These are phyloP conservation scores for Fusarium xylarioides DNA, from an alignment of 2,329 filamentous ascomycete genomes.

Conservation along the genomic window DNA sequence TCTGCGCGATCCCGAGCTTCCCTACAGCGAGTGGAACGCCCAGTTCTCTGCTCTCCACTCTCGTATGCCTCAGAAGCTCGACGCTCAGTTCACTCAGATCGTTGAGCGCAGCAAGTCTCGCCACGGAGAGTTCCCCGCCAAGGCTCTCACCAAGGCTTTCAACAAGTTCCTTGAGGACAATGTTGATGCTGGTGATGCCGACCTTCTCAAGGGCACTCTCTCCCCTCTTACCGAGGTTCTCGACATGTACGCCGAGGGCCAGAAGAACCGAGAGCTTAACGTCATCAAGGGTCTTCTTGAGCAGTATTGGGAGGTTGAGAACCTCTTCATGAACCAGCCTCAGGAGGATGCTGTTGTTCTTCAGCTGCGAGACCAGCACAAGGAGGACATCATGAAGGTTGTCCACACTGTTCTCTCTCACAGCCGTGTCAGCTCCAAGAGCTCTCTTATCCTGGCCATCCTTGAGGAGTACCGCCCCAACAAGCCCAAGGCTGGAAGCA, in stretches of 20 bases:
- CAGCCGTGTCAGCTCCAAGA: constrained; percentile 92
- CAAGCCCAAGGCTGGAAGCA: constrained; percentile 87
- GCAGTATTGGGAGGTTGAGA: constrained; percentile 84
- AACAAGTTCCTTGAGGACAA: constrained; percentile 90
- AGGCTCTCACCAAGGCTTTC: constrained; percentile 84
- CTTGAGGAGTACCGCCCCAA: constrained; percentile 95
- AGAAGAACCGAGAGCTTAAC: constrained; percentile 88
- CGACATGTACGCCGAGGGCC: constrained; percentile 81
- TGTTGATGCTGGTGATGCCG: constrained; percentile 75
- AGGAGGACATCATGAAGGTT: constrained; percentile 86
- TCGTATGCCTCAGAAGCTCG: constrained; percentile 95
- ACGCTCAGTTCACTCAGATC: constrained; percentile 81
- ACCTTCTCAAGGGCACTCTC: constrained; percentile 76
- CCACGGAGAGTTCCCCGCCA: constrained; percentile 89
- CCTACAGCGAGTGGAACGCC: constrained; percentile 95
- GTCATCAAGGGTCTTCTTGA: constrained; percentile 83
- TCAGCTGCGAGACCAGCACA: constrained; percentile 94
- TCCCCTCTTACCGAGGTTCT: constrained; percentile 81
- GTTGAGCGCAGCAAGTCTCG: constrained; percentile 84
- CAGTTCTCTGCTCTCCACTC: constrained; percentile 97
- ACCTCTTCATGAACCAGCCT: constrained; percentile 84
- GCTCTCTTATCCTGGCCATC: constrained; percentile 89
- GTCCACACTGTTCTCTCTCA: constrained; percentile 93
- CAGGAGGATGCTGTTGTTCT: constrained; percentile 95
- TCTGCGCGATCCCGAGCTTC: constrained; percentile 86